A percentile compares a stretch with the other conserved stretches of the same genome.
Conservation (phyloP, 768 basidiomycete species). For the Mycena venus region DNA sequence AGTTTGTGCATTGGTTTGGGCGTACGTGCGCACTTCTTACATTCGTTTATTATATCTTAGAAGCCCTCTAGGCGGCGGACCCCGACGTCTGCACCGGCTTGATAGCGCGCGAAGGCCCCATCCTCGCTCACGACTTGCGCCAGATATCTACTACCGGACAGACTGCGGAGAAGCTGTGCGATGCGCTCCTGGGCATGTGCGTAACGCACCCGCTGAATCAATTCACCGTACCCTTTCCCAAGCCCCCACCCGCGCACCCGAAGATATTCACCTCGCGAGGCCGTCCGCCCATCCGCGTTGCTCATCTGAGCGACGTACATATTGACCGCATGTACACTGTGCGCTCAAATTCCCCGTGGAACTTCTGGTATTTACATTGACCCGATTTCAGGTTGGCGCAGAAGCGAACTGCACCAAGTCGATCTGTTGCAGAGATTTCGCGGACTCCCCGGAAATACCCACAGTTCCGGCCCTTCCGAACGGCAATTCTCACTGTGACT, state of each 20-base stretch:
- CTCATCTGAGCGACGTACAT: conserved; percentile 56
- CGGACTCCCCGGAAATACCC: conserved; percentile 32
- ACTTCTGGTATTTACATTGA: neutral
- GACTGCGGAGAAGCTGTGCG: conserved; percentile 52
- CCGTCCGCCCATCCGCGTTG: conserved; percentile 45
- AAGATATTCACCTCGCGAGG: conserved; percentile 31
- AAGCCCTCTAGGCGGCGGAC: conserved; percentile 6
- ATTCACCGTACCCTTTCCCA: conserved; percentile 45
- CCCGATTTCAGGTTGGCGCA: conserved; percentile 42
- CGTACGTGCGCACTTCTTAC: neutral
- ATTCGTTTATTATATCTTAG: neutral
- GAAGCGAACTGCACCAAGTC: conserved; percentile 53
- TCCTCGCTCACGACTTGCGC: conserved; percentile 54
- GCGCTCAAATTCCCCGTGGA: conserved; percentile 1
- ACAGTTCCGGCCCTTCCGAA: conserved; percentile 48
- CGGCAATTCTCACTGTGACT: conserved; percentile 51
- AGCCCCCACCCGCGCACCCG: conserved; percentile 35
- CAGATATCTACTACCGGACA: conserved; percentile 46
- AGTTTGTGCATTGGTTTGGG: conserved; percentile 24
- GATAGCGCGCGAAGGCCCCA: conserved; percentile 49
- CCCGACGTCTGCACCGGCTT: conserved; percentile 54
- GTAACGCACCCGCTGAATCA: conserved; percentile 40
- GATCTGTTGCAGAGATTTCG: conserved; percentile 54
- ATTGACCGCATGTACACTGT: conserved; percentile 54
- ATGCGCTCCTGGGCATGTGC: conserved; percentile 54